Conservation (phyloP, 2,329 filamentous ascomycete species). For the Orbilia quercus region DNA sequence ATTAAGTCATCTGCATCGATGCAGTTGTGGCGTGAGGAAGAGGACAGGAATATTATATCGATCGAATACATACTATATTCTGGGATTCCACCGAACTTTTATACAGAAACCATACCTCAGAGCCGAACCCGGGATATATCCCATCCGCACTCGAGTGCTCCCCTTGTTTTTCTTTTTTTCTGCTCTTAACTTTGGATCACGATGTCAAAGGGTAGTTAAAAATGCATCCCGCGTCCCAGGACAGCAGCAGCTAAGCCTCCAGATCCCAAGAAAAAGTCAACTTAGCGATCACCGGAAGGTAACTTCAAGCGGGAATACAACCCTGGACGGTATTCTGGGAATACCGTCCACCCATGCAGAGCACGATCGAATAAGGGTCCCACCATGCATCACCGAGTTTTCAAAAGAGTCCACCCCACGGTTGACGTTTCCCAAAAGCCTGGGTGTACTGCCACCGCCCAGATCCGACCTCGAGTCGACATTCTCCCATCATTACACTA, state of each 20-base stretch:
- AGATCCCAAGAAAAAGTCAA: constrained; percentile 16
- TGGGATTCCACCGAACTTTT: constrained; percentile 9
- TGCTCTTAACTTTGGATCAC: constrained; percentile 17
- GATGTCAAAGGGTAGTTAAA: constrained; percentile 9
- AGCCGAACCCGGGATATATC: constrained; percentile 11
- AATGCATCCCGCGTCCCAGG: constrained; percentile 31
- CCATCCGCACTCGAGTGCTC: constrained; percentile 3
- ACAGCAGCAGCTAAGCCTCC: constrained; percentile 51
- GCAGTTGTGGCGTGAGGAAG: constrained; percentile 33
- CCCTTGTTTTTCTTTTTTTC: neutral
- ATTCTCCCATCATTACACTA: neutral
- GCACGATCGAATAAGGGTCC: constrained; percentile 36
- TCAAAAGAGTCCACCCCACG: neutral
- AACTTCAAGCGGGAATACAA: constrained; percentile 52
- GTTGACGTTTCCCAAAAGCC: neutral
- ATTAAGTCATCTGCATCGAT: constrained; percentile 33
- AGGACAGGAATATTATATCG: neutral
- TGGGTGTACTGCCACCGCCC: constrained; percentile 25
- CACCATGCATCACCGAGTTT: constrained; percentile 24
- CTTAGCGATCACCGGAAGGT: constrained; percentile 46
- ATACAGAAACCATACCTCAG: too few species aligned
- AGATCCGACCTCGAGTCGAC: neutral
- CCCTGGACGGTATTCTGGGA: constrained; percentile 15
- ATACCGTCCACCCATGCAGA: too few species aligned
- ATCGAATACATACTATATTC: too few species aligned